Base-by-base conservation (phyloP, 2,329 filamentous ascomycete species). In the Alternaria alternata region DNA sequence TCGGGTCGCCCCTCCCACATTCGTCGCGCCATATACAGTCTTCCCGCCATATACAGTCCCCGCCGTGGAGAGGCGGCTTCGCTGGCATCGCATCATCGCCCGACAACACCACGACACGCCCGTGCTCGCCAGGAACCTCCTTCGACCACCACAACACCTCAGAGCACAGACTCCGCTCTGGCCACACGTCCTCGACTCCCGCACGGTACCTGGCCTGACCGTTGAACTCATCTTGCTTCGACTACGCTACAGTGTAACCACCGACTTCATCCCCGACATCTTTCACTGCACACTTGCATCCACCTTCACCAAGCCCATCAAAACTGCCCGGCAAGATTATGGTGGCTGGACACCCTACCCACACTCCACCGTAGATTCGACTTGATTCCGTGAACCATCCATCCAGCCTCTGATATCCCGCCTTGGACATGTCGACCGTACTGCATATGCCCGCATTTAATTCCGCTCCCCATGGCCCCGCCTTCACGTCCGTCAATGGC, bases 401-500 rank as follows among this genome's bases (percentile, higher is more conserved):
- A 24, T 36, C 30, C 20, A 11, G 7, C 28, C 30, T 59, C 47
- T 36, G 24, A 36, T 39, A 57, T 30, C 34, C 22, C 34, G 47
- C 54, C 42, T 39, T 52, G 54, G 54, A 57, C 54, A 78, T 78
- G 76, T 75, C 76, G 64, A 72, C 74, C 67, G 70, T 73, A 62
- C 67, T 76, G 38, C 74, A 76, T 51, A 65, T 70, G 62, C 72
- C 68, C 41, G 57, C 72, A 24, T 70, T 73, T 64, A 71, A 67
- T 63, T 64, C 62, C 22, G 61, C 70, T 54, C 65, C 69, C 34
- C 76, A 72, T 65, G 70, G 74, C 36, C 66, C 76, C 61, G 75
- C 72, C 47, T 78, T 78, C 62, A 78, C 76, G 7, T 72, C 76
- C 38, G 75, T 78, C 30, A 78, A 78, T 68, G 73, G 74, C 60